Percentiles rank a stretch among this genome's conserved stretches.
Evolutionary conservation across 768 basidiomycete species (phyloP).

Genomic region (Amanita inopinata): DNA sequence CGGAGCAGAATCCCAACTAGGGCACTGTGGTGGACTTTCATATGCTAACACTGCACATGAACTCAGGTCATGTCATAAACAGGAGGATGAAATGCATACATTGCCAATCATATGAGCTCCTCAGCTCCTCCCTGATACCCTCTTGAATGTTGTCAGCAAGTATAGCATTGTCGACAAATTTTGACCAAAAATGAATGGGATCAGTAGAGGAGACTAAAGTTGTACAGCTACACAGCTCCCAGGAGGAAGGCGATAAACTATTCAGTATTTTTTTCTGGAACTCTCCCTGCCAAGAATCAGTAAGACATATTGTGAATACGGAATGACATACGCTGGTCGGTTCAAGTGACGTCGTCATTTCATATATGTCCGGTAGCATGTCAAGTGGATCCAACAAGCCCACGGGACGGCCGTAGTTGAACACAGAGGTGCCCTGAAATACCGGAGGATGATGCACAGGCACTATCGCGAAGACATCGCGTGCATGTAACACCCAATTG

Average conservation of each 20-base stretch:
- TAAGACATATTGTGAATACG: background rate
- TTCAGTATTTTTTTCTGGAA: constrained; percentile 20
- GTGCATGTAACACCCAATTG: constrained; percentile 22
- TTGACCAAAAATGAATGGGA: constrained; percentile 31
- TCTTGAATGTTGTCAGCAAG: constrained; percentile 23
- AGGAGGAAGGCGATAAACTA: constrained; percentile 24
- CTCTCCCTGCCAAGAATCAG: background rate
- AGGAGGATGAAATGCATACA: constrained; percentile 18
- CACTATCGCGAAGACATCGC: constrained; percentile 38
- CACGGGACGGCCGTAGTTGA: constrained; percentile 30
- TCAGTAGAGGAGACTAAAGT: constrained; percentile 20
- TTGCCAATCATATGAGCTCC: constrained; percentile 35
- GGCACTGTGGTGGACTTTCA: constrained; percentile 31
- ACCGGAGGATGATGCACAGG: constrained; percentile 38
- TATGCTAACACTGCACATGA: constrained; percentile 25
- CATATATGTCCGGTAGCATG: constrained; percentile 38
- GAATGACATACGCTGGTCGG: constrained; percentile 9
- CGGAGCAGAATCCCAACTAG: constrained; percentile 28
- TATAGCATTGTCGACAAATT: constrained; percentile 28
- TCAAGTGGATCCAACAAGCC: constrained; percentile 49
- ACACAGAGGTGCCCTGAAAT: constrained; percentile 19
- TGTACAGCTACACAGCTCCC: constrained; percentile 26
- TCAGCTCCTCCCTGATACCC: constrained; percentile 30
- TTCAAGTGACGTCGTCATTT: constrained; percentile 12
- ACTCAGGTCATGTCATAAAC: background rate